Conservation (phyloP, 495 filamentous ascomycete species). For the Jackrogersella multiformis region DNA sequence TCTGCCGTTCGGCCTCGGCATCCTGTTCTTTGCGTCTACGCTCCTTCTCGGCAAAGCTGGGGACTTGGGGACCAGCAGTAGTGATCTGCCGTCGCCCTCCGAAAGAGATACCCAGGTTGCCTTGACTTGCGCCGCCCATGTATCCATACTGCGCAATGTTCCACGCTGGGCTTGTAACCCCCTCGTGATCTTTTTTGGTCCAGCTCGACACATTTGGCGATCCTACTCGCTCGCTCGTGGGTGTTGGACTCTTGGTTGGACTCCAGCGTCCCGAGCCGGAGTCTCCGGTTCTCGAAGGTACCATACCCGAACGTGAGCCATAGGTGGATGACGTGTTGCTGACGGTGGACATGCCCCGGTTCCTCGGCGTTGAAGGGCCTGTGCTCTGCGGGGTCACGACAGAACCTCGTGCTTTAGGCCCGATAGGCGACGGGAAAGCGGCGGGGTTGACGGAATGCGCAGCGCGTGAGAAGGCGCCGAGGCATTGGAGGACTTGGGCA, state of each 20-base stretch:
- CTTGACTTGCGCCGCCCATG: slow-evolving; percentile 97
- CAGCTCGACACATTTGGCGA: slow-evolving; percentile 78
- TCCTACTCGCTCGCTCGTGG: slow-evolving; percentile 46
- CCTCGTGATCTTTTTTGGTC: slow-evolving; percentile 86
- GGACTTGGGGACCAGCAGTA: slow-evolving; percentile 77
- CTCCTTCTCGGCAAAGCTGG: slow-evolving; percentile 69
- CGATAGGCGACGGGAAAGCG: slow-evolving; percentile 76
- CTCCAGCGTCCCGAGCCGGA: slow-evolving; percentile 66
- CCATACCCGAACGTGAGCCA: slow-evolving; percentile 51
- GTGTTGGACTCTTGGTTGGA: slow-evolving; percentile 65
- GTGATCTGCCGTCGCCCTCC: slow-evolving; percentile 94
- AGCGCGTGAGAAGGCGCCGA: slow-evolving; percentile 88
- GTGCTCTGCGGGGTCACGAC: slow-evolving; percentile 75
- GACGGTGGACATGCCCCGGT: slow-evolving; percentile 71
- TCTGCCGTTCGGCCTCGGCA: slow-evolving; percentile 66
- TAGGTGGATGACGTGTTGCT: slow-evolving; percentile 69
- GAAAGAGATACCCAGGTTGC: slow-evolving; percentile 92
- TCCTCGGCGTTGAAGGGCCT: slow-evolving; percentile 61
- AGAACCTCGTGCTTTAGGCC: slow-evolving; percentile 68
- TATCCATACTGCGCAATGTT: slow-evolving; percentile 99
- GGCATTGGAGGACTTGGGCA: slow-evolving; percentile 93
- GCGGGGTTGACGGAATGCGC: slow-evolving; percentile 81
- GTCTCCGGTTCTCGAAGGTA: slow-evolving; percentile 57
- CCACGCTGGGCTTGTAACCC: slow-evolving; percentile 87
- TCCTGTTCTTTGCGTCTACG: slow-evolving; percentile 62